A percentile compares a stretch with the other conserved stretches of the same genome.
Conservation (phyloP, 495 filamentous ascomycete species). For the Parathielavia hyrcaniae region DNA sequence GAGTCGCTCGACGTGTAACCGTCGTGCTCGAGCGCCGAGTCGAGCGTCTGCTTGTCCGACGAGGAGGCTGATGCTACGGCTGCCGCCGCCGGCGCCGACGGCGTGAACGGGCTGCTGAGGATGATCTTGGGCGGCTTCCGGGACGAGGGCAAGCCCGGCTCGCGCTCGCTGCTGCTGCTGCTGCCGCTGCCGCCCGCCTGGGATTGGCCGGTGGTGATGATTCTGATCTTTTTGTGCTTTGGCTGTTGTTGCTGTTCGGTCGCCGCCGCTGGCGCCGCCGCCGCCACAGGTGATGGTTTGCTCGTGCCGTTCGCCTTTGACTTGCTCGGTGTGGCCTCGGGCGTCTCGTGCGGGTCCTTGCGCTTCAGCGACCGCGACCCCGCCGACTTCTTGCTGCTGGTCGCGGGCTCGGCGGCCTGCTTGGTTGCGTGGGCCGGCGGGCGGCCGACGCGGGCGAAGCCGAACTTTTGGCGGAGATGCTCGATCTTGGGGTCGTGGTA, state of each 20-base stretch:
- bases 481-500: slow-evolving; percentile 43
- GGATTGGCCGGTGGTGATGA: slow-evolving; percentile 9
- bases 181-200: not conserved
- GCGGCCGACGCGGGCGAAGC: slow-evolving; percentile 44
- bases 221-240: slow-evolving; percentile 5
- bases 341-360: slow-evolving; percentile 25
- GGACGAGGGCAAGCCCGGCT: too few relatives aligned
- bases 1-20: slow-evolving; percentile 44
- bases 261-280: not conserved
- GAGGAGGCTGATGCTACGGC: not conserved
- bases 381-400: slow-evolving; percentile 1
- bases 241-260: not conserved
- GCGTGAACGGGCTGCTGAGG: slow-evolving; percentile 3
- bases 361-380: slow-evolving; percentile 17
- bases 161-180: too few relatives aligned
- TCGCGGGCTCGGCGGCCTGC: not conserved
- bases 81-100: not conserved
- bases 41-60: not conserved
- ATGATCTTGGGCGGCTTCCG: slow-evolving; percentile 1
- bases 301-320: not conserved
- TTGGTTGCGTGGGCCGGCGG: slow-evolving; percentile 35
- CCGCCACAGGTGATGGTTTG: not conserved
- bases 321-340: slow-evolving; percentile 15
- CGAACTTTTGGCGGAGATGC: slow-evolving; percentile 37
- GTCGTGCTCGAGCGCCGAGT: slow-evolving; percentile 31